phyloP scores from a whole-genome alignment of 331 rosid species.

The Phaseolus coccineus region DNA sequence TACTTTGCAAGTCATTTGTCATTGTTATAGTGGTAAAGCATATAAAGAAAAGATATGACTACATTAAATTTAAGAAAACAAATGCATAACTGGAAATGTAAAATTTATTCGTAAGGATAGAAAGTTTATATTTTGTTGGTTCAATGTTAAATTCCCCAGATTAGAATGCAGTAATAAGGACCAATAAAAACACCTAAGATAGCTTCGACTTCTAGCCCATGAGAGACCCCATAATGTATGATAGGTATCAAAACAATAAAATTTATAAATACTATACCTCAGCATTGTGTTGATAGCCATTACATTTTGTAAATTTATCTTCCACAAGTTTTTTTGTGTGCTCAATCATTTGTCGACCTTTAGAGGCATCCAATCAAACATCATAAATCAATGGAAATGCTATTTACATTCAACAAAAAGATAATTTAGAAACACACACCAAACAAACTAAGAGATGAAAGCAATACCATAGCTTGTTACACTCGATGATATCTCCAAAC shows the following conservation, averaged over 20 bases:
- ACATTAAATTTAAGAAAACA: neutral
- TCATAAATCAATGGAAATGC: slow-evolving; percentile 30
- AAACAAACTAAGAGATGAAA: slow-evolving; percentile 32
- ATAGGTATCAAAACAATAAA: slow-evolving; percentile 32
- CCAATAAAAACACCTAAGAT: slow-evolving; percentile 9
- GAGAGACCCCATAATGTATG: slow-evolving; percentile 8
- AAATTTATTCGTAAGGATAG: slow-evolving; percentile 24
- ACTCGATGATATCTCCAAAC: slow-evolving; percentile 97
- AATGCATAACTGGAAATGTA: slow-evolving; percentile 21
- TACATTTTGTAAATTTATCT: slow-evolving; percentile 76
- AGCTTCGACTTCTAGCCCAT: slow-evolving; percentile 27
- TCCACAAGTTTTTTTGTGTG: slow-evolving; percentile 86
- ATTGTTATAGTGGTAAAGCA: slow-evolving; percentile 33
- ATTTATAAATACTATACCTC: slow-evolving; percentile 62
- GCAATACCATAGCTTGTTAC: slow-evolving; percentile 96
- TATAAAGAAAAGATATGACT: neutral
- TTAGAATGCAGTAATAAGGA: slow-evolving; percentile 26
- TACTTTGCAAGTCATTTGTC: slow-evolving; percentile 29
- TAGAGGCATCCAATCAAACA: slow-evolving; percentile 45
- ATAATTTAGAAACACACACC: slow-evolving; percentile 4
- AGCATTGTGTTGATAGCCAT: slow-evolving; percentile 84
- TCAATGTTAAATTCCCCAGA: slow-evolving; percentile 4
- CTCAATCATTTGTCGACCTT: slow-evolving; percentile 98
- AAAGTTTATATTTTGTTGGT: neutral
- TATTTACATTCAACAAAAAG: slow-evolving; percentile 33